phyloP scores from a whole-genome alignment of 1,284 basidiomycete genomes.

The Cutaneotrichosporon mucoides region DNA sequence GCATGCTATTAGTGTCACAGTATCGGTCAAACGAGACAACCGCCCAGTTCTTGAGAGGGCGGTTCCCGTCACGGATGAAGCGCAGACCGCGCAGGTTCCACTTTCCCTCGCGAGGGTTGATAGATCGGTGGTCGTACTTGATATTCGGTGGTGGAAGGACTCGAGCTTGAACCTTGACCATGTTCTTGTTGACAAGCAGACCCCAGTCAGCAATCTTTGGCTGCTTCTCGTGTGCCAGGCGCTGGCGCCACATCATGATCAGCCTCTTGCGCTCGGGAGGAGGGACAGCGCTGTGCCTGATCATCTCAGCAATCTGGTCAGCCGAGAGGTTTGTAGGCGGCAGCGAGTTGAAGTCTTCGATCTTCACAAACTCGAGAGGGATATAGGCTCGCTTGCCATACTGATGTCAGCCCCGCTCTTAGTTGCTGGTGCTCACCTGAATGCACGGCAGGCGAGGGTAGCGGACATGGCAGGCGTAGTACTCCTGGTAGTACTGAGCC shows the following conservation, averaged over 20 bases:
- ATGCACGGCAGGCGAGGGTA: slow-evolving; percentile 43
- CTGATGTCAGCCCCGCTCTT: slow-evolving; percentile 16
- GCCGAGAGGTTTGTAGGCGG: slow-evolving; percentile 36
- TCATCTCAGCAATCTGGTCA: slow-evolving; percentile 44
- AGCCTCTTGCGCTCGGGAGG: slow-evolving; percentile 30
- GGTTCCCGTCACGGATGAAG: slow-evolving; percentile 35
- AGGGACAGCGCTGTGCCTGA: slow-evolving; percentile 42
- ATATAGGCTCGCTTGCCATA: slow-evolving; percentile 38
- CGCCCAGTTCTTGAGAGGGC: slow-evolving; percentile 43
- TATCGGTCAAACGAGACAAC: slow-evolving; percentile 41
- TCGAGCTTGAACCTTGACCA: slow-evolving; percentile 45
- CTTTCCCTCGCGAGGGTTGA: slow-evolving; percentile 18
- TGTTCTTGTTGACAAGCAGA: slow-evolving; percentile 39
- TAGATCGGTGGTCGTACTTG: slow-evolving; percentile 25
- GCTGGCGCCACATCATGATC: slow-evolving; percentile 28
- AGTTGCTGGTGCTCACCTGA: slow-evolving; percentile 24
- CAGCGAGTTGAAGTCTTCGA: slow-evolving; percentile 42
- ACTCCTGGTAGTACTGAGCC: slow-evolving; percentile 42
- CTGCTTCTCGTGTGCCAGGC: slow-evolving; percentile 36
- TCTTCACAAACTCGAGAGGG: slow-evolving; percentile 41
- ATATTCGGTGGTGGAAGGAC: slow-evolving; percentile 41
- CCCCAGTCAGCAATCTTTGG: slow-evolving; percentile 46
- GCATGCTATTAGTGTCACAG: slow-evolving; percentile 28
- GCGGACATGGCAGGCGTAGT: slow-evolving; percentile 26
- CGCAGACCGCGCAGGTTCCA: slow-evolving; percentile 35